Conservation (phyloP, 1,284 basidiomycete genomes). For the Puccinia triticina region DNA sequence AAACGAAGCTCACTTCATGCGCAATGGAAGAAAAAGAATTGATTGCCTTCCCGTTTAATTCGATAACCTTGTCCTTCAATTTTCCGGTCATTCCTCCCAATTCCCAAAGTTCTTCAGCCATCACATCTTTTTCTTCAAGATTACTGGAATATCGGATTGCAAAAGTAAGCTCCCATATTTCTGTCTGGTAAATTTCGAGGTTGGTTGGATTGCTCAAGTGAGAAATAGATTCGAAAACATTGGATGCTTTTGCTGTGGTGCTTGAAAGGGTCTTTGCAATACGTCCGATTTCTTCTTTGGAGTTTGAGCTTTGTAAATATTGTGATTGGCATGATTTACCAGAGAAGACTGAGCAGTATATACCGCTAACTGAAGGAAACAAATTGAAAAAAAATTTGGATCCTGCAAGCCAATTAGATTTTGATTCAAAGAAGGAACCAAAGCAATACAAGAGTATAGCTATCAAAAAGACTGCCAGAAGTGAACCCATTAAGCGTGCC, state of each 20-base stretch:
- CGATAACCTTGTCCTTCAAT: slow-evolving; percentile 55
- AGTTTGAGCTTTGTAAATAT: background rate
- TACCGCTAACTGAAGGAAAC: background rate
- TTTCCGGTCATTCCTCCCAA: slow-evolving; percentile 54
- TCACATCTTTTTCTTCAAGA: slow-evolving; percentile 53
- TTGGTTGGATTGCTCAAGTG: slow-evolving; percentile 51
- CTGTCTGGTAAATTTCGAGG: slow-evolving; percentile 54
- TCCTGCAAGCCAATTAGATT: background rate
- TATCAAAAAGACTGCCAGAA: background rate
- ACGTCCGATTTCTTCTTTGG: background rate
- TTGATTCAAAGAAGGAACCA: background rate
- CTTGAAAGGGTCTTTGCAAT: background rate
- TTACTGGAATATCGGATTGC: slow-evolving; percentile 54
- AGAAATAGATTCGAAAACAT: slow-evolving; percentile 55
- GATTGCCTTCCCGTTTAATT: slow-evolving; percentile 49
- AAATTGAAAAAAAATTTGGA: background rate
- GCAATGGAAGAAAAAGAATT: slow-evolving; percentile 51
- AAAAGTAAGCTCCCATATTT: slow-evolving; percentile 56
- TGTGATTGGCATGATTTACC: background rate
- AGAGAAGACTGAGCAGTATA: background rate
- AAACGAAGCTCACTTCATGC: slow-evolving; percentile 29
- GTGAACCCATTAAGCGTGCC: background rate
- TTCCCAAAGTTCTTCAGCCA: slow-evolving; percentile 52
- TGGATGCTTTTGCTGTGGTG: slow-evolving; percentile 53
- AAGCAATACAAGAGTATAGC: background rate